Evolutionary conservation across 805 yeast genomes (phyloP).

Genomic region (Lipomyces orientalis): DNA sequence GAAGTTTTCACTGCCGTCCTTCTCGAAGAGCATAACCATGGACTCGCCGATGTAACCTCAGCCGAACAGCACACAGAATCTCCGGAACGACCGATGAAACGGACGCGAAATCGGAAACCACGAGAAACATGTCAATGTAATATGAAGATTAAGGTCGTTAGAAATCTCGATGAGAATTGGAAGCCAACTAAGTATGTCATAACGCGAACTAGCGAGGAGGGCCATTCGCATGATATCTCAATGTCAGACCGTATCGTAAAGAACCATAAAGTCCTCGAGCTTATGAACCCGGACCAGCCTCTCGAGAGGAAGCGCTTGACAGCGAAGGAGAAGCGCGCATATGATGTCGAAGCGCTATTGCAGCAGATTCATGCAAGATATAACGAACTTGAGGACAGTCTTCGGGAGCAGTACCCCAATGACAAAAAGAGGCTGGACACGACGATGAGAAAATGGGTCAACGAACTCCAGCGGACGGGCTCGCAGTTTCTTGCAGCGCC

Average conservation of each 20-base stretch:
- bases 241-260: slow-evolving; percentile 29
- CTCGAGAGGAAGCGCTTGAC: slow-evolving; percentile 19
- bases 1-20: slow-evolving; percentile 13
- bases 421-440: slow-evolving; percentile 26
- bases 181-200: slow-evolving; percentile 21
- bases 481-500: slow-evolving; percentile 11
- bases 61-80: slow-evolving; percentile 6
- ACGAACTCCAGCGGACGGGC: slow-evolving; percentile 16
- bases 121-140: slow-evolving; percentile 26
- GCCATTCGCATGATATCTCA: slow-evolving; percentile 28
- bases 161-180: slow-evolving; percentile 23
- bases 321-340: slow-evolving; percentile 23
- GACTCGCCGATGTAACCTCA: not conserved
- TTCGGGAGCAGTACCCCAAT: slow-evolving; percentile 8
- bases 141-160: slow-evolving; percentile 26
- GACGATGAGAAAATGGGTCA: slow-evolving; percentile 29
- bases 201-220: slow-evolving; percentile 18
- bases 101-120: slow-evolving; percentile 25
- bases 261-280: slow-evolving; percentile 22
- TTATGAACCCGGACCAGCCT: slow-evolving; percentile 21
- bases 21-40: not conserved
- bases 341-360: slow-evolving; percentile 22
- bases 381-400: slow-evolving; percentile 17
- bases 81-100: slow-evolving; percentile 9
- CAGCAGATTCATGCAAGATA: slow-evolving; percentile 9